phyloP scores from a whole-genome alignment of 371 early-diverging fungal genomes.

The Scutellospora calospora region DNA sequence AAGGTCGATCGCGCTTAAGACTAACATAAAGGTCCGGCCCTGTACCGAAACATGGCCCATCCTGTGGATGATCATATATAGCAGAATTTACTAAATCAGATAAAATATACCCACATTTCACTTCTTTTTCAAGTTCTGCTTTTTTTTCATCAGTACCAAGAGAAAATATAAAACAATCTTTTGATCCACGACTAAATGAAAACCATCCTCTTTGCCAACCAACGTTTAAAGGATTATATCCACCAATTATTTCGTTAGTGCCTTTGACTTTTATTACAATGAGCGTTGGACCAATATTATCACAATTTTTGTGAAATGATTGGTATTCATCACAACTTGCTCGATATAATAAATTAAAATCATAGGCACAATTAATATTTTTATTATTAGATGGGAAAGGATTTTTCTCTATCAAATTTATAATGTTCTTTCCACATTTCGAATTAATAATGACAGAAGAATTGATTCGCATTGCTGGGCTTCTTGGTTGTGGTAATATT shows the following conservation, averaged over 20 bases:
- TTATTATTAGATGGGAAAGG: neutral
- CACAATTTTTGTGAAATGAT: slow-evolving; percentile 26
- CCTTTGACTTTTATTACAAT: slow-evolving; percentile 20
- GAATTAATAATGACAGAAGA: slow-evolving; percentile 17
- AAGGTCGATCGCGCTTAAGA: neutral
- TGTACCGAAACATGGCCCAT: slow-evolving; percentile 32
- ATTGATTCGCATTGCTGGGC: slow-evolving; percentile 6
- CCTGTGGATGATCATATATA: slow-evolving; percentile 33
- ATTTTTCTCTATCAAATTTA: slow-evolving; percentile 14
- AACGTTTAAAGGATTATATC: slow-evolving; percentile 27
- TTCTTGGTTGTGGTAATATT: neutral
- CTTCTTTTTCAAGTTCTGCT: neutral
- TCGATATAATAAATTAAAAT: slow-evolving; percentile 13
- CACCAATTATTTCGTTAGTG: slow-evolving; percentile 9
- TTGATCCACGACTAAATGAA: neutral
- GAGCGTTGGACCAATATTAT: slow-evolving; percentile 37
- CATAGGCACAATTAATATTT: neutral
- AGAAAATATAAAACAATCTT: slow-evolving; percentile 31
- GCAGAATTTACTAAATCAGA: neutral
- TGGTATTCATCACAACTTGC: slow-evolving; percentile 27
- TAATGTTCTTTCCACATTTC: neutral
- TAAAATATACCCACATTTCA: neutral
- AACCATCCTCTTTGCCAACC: slow-evolving; percentile 27
- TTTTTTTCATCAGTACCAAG: neutral
- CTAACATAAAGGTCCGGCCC: slow-evolving; percentile 38